phyloP scores from a whole-genome alignment of 2,329 filamentous ascomycete genomes.

The Diaporthe sp. region DNA sequence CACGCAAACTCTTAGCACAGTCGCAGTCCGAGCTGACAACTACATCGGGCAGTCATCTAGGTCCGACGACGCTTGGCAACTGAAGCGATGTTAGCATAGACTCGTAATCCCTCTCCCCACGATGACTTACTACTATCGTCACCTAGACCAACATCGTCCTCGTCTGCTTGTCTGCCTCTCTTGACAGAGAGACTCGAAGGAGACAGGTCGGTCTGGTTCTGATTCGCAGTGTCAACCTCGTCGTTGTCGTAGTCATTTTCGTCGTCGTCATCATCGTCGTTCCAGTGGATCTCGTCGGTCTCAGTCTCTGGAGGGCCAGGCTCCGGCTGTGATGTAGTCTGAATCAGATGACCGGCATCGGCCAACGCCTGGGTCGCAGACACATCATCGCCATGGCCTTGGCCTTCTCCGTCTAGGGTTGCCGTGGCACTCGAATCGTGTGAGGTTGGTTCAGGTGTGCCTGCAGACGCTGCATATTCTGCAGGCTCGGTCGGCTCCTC shows the following conservation, averaged over 20 bases:
- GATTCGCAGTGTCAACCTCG: constrained; percentile 45
- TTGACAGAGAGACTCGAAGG: constrained; percentile 49
- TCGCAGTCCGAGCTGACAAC: constrained; percentile 24
- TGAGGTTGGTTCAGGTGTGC: constrained; percentile 21
- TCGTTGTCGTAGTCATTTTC: constrained; percentile 45
- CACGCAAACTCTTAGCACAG: not conserved
- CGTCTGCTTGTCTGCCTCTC: constrained; percentile 50
- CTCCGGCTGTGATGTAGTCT: constrained; percentile 32
- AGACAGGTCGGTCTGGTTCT: constrained; percentile 44
- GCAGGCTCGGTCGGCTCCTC: constrained; percentile 10
- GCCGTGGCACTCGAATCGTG: constrained; percentile 49
- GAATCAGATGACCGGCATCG: constrained; percentile 29
- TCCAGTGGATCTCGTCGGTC: constrained; percentile 54
- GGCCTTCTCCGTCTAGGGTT: constrained; percentile 55
- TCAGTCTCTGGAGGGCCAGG: constrained; percentile 28
- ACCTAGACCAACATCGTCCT: constrained; percentile 54
- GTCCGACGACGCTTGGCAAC: constrained; percentile 68
- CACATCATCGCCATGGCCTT: constrained; percentile 51
- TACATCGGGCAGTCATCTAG: constrained; percentile 40
- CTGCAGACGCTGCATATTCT: constrained; percentile 22
- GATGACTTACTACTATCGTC: constrained; percentile 51
- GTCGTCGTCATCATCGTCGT: constrained; percentile 53
- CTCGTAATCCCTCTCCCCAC: not conserved
- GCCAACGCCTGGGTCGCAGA: constrained; percentile 46
- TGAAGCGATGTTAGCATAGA: constrained; percentile 50